A percentile compares a stretch with the other conserved stretches of the same genome.
Conservation (phyloP, 257 asterid species). For the Plectranthus barbatus region DNA sequence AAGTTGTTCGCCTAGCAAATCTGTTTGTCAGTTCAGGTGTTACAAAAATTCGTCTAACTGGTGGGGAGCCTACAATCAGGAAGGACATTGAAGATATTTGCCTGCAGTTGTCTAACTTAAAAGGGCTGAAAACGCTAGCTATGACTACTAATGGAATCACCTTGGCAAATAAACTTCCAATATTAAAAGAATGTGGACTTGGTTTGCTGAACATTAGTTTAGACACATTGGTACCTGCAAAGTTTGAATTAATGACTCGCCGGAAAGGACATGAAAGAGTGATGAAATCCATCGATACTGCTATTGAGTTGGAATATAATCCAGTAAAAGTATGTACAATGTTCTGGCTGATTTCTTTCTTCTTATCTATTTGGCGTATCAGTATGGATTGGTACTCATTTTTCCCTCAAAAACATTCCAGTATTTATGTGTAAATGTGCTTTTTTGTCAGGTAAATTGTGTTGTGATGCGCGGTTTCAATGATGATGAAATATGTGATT, state of each 20-base stretch:
- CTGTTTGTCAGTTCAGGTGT: conserved; percentile 91
- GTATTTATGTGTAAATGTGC: conserved; percentile 9
- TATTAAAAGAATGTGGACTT: conserved; percentile 72
- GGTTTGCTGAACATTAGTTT: conserved; percentile 77
- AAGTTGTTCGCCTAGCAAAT: conserved; percentile 65
- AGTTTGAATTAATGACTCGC: conserved; percentile 89
- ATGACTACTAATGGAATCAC: conserved; percentile 87
- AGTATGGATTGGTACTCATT: not conserved
- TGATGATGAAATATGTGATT: conserved; percentile 90
- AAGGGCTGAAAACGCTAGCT: conserved; percentile 73
- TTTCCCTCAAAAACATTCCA: not conserved
- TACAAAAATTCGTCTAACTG: conserved; percentile 82
- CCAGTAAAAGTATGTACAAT: conserved; percentile 73
- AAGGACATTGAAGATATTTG: conserved; percentile 88
- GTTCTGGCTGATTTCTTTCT: not conserved
- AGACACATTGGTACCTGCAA: conserved; percentile 89
- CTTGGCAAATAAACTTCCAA: conserved; percentile 71
- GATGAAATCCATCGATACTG: conserved; percentile 70
- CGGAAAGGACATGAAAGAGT: conserved; percentile 92
- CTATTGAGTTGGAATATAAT: conserved; percentile 67
- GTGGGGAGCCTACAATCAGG: conserved; percentile 89
- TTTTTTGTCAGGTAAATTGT: conserved; percentile 72
- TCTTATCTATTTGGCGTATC: not conserved
- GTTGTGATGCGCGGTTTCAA: conserved; percentile 99
- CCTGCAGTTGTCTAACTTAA: conserved; percentile 52